A percentile compares a stretch with the other conserved stretches of the same genome.
phyloP scores from a whole-genome alignment of 768 basidiomycete genomes.

The Leccinum uliginosum region DNA sequence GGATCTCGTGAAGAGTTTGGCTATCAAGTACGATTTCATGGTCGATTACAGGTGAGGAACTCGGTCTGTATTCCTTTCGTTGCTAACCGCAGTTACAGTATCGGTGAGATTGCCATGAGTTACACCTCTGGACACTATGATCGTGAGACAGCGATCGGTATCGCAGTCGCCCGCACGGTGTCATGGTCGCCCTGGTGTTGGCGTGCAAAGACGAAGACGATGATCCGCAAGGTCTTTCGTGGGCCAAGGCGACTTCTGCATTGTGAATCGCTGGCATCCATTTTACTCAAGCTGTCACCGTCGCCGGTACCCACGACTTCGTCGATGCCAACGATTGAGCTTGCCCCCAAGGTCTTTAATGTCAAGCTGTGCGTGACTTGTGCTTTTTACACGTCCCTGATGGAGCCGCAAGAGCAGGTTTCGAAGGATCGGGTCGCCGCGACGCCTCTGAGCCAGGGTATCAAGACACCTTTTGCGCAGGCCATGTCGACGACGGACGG shows the following conservation, averaged over 20 bases:
- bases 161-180: slow-evolving; percentile 34
- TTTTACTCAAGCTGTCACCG: slow-evolving; percentile 32
- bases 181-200: slow-evolving; percentile 35
- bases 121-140: slow-evolving; percentile 36
- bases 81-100: slow-evolving; percentile 12
- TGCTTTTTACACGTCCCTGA: slow-evolving; percentile 34
- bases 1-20: slow-evolving; percentile 30
- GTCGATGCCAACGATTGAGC: slow-evolving; percentile 26
- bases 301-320: slow-evolving; percentile 30
- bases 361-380: slow-evolving; percentile 29
- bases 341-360: slow-evolving; percentile 25
- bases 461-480: slow-evolving; percentile 16
- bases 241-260: slow-evolving; percentile 21
- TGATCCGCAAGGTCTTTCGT: slow-evolving; percentile 33
- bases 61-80: neutral
- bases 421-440: slow-evolving; percentile 24
- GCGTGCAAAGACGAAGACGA: slow-evolving; percentile 27
- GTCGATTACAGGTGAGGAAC: slow-evolving; percentile 30
- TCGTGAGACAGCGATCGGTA: slow-evolving; percentile 30
- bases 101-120: slow-evolving; percentile 36
- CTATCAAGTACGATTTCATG: slow-evolving; percentile 31
- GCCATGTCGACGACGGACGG: slow-evolving; percentile 36
- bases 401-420: slow-evolving; percentile 30
- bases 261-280: slow-evolving; percentile 36
- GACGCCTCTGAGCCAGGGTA: slow-evolving; percentile 18